Evolutionary conservation across 1,139 yeast species (phyloP), one percentile per base, ranked within the genome.

Genomic region (Taphrina deformans): DNA sequence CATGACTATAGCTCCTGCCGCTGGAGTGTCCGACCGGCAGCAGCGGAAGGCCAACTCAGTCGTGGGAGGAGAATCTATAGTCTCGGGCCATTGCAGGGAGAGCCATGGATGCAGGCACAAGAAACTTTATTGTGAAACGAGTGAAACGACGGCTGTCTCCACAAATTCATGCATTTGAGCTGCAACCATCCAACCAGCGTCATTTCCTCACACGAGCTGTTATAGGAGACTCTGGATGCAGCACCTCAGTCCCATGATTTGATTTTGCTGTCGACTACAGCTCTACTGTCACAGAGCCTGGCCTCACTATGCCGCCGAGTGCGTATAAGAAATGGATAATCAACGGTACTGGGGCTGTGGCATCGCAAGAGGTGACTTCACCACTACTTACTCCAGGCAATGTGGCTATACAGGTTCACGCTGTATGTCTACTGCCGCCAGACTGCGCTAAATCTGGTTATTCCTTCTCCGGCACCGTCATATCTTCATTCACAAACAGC

Each of bases 391-490:
- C 50, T 7, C 40, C 55, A 6, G 63, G 63, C 16, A 41, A 50
- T 23, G 51, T 59, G 27, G 38, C 50, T 26, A 44, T 59, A 21
- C 56, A 51, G 16, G 31, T 50, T 12, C 63, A 59, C 24, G 63
- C 63, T 3, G 27, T 59, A 6, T 38, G 51, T 10, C 56, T 59
- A 4, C 55, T 48, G 4, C 56, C 55, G 5, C 10, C 18, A 4
- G 56, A 50, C 27, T 33, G 38, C 10, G n/a, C 50, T 10, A 50
- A 38, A 10, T 18, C 38, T 2, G 56, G 63, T 7, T 27, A 29
- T n/a, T 24, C 63, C n/a, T 50, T 59, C 21, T 23, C 56, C 4
- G 63, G 63, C 46, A 59, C 63, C 16, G 63, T 59, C 27, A 18
- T 59, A 12, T 38, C 45, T 23, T 51, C 56, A 6, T 53, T 38